phyloP scores from a whole-genome alignment of 2,329 filamentous ascomycete species.

The Cryphonectria naterciae region DNA sequence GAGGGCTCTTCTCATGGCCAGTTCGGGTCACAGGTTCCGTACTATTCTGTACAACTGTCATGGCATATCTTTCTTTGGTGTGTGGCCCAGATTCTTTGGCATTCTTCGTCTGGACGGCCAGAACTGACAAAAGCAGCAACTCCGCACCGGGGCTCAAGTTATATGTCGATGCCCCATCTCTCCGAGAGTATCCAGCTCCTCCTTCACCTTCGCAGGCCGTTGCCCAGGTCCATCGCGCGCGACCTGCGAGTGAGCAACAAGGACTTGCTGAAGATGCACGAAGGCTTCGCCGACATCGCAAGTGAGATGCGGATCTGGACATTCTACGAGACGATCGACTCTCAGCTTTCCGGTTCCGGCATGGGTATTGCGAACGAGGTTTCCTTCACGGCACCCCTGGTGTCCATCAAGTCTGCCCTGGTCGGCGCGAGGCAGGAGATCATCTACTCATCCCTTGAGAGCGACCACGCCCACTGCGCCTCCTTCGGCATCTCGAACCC shows the following conservation, averaged over 20 bases:
- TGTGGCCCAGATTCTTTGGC: slow-evolving; percentile 29
- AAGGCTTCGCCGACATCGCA: slow-evolving; percentile 59
- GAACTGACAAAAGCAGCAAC: slow-evolving; percentile 47
- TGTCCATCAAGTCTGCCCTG: slow-evolving; percentile 60
- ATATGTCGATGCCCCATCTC: slow-evolving; percentile 62
- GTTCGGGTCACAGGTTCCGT: slow-evolving; percentile 42
- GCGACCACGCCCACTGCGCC: slow-evolving; percentile 58
- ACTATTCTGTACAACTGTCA: slow-evolving; percentile 60
- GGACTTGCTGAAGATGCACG: slow-evolving; percentile 53
- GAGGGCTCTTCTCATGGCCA: slow-evolving; percentile 56
- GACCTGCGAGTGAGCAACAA: slow-evolving; percentile 55
- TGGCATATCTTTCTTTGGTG: slow-evolving; percentile 64
- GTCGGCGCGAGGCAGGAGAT: slow-evolving; percentile 56
- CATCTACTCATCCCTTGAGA: slow-evolving; percentile 55
- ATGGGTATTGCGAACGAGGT: slow-evolving; percentile 46
- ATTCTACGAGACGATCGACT: slow-evolving; percentile 66
- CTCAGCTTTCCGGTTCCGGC: slow-evolving; percentile 53
- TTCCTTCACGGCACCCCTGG: slow-evolving; percentile 62
- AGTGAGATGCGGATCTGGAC: slow-evolving; percentile 66
- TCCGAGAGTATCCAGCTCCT: slow-evolving; percentile 56
- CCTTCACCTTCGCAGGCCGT: slow-evolving; percentile 53
- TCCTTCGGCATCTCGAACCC: slow-evolving; percentile 57
- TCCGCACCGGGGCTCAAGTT: slow-evolving; percentile 66
- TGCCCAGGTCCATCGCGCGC: slow-evolving; percentile 55
- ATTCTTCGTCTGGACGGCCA: background rate